These are phyloP conservation scores for Nicotiana sylvestris DNA, from an alignment of 257 asterid genomes.

Conservation along the genomic window DNA sequence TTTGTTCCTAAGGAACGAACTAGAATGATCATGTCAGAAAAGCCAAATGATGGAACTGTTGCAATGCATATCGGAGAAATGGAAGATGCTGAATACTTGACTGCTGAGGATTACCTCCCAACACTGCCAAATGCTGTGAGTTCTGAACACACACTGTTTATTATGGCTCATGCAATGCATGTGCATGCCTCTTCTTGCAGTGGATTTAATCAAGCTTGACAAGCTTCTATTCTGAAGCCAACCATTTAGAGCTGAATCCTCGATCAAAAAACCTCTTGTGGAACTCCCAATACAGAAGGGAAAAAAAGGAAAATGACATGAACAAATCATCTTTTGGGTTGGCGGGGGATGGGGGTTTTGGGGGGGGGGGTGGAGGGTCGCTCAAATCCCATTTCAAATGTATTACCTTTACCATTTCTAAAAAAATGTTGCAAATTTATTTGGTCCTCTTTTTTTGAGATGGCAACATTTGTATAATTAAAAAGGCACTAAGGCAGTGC, in stretches of 20 bases:
- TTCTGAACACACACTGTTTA: conserved; percentile 8
- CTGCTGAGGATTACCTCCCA: conserved; percentile 82
- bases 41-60: conserved; percentile 78
- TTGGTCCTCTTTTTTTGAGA: background rate
- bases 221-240: background rate
- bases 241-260: background rate
- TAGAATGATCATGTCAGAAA: conserved; percentile 92
- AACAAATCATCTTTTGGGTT: no score
- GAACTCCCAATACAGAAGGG: background rate
- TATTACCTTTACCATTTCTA: no score
- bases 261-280: background rate
- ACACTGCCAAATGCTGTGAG: conserved; percentile 93
- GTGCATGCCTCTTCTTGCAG: background rate
- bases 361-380: background rate
- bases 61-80: conserved; percentile 85
- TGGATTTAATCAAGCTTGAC: background rate
- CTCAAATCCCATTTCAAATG: background rate
- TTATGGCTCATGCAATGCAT: background rate
- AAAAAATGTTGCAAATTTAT: background rate
- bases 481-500: no score
- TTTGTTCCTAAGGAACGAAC: conserved; percentile 54
- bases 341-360: no score
- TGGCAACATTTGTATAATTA: no score
- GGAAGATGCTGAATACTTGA: conserved; percentile 55
- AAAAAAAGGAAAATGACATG: no score